These are phyloP conservation scores for Talaromyces sp. DNA, from an alignment of 2,329 filamentous ascomycete species.

Conservation along the genomic window DNA sequence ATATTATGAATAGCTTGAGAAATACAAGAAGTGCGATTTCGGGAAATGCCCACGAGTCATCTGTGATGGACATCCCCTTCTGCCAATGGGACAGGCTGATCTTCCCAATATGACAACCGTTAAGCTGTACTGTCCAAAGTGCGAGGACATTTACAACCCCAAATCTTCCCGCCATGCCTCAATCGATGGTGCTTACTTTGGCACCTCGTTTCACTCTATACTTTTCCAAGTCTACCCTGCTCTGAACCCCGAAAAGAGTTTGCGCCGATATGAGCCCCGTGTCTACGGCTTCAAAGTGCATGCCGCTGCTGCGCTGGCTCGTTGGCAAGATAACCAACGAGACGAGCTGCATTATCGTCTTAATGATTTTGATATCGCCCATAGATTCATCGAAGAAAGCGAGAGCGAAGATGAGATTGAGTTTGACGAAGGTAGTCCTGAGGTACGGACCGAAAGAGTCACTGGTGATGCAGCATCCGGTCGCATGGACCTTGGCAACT, in stretches of 20 bases:
- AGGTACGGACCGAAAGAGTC: constrained; percentile 32
- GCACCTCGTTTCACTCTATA: constrained; percentile 97
- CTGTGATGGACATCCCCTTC: constrained; percentile 88
- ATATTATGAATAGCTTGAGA: constrained; percentile 76
- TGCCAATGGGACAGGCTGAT: constrained; percentile 94
- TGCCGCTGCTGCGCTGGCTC: constrained; percentile 79
- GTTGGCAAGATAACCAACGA: constrained; percentile 84
- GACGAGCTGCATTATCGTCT: constrained; percentile 82
- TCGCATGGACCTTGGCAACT: constrained; percentile 43
- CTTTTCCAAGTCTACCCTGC: constrained; percentile 97
- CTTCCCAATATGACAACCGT: constrained; percentile 84
- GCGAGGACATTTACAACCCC: constrained; percentile 98
- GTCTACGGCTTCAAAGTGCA: constrained; percentile 97
- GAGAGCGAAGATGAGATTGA: constrained; percentile 62
- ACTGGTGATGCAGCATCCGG: constrained; percentile 35
- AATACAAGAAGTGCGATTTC: constrained; percentile 98
- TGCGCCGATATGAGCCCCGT: constrained; percentile 82
- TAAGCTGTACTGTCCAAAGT: constrained; percentile 95
- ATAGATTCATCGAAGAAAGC: constrained; percentile 73
- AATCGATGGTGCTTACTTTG: constrained; percentile 98
- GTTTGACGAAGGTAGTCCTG: constrained; percentile 41
- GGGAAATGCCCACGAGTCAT: constrained; percentile 96
- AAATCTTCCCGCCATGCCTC: constrained; percentile 94
- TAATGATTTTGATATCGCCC: constrained; percentile 69
- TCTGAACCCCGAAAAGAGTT: constrained; percentile 81